Conservation (phyloP, 2,329 filamentous ascomycete species). For the Cyphellophora europaea region DNA sequence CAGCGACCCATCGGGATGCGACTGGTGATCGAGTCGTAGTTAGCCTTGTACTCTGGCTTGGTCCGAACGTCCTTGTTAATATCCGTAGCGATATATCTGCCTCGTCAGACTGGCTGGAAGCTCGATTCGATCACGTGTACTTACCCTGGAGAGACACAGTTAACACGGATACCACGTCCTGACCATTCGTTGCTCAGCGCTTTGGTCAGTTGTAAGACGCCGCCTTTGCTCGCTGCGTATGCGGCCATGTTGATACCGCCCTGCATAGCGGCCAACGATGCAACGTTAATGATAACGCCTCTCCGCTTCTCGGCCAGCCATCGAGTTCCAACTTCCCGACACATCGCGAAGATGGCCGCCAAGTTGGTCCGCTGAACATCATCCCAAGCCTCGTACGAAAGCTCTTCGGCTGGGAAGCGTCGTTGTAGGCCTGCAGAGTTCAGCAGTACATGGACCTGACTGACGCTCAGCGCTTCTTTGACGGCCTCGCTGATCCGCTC, state of each 20-base stretch:
- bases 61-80: constrained; percentile 6
- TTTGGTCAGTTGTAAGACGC: constrained; percentile 74
- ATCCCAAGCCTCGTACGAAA: constrained; percentile 43
- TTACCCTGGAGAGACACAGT: constrained; percentile 80
- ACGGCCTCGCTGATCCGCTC: constrained; percentile 4
- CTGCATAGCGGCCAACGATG: constrained; percentile 63
- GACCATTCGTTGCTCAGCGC: constrained; percentile 79
- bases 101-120: neutral
- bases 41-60: constrained; percentile 1
- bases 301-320: constrained; percentile 47
- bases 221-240: constrained; percentile 77
- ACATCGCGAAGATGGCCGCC: constrained; percentile 25
- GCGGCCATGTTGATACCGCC: constrained; percentile 72
- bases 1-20: constrained; percentile 11
- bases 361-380: constrained; percentile 28
- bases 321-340: constrained; percentile 24
- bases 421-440: constrained; percentile 3
- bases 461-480: neutral
- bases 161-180: constrained; percentile 64
- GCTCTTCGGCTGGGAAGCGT: constrained; percentile 31
- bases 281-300: constrained; percentile 58
- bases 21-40: constrained; percentile 3
- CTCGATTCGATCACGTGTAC: too few species aligned
- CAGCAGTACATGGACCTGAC: constrained; percentile 2
- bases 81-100: constrained; percentile 11